Evolutionary conservation across 2,329 filamentous ascomycete genomes (phyloP), one percentile per base, ranked within the genome.

Genomic region (Aureobasidium sp.): DNA sequence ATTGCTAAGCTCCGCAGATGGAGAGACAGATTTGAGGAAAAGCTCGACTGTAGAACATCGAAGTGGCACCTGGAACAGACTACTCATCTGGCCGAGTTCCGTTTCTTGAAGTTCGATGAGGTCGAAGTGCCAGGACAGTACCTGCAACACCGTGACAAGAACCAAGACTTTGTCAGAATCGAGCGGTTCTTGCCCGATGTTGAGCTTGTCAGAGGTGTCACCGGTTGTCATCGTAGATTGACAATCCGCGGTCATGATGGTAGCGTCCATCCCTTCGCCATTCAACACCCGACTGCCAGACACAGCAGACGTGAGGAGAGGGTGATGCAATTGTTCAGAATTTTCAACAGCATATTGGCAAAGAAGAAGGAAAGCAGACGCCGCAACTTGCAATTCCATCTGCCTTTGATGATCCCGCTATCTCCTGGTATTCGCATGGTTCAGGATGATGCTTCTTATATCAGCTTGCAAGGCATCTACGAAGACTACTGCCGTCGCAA

Each of bases 51-150:
- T 17, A 81, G 93, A 47, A 77, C 83, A 34, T 79, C 83, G 22
- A 81, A 79, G 37, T 80, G 85, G 48, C 85, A 86, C 45, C 77
- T 99, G 8, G 93, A 98, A 68, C 79, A 78, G 24, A 95, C 88
- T 67, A 95, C 90, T 40, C 87, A 89, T 42, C 80, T 99, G 38
- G 95, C 89, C 71, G 93, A 97, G 66, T 98, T 98, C 77, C 81
- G 89, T 34, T 98, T 95, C 75, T 85, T 93, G 68, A 97, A 96
- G 69, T 96, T 98, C 61, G 93, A 99, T 64, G 94, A 98, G 63
- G 91, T 99, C 11, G 93, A 99, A 70, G 83, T 99, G 30, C 94
- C 94, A 3, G 93, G 93, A 0, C 93, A 99, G 67, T 99, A 99
- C 68, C 74, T 96, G 58, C 85, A 95, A 66, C 93, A 96, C 72